Evolutionary conservation across 23 red algal species (phyloP).

Genomic region (Gracilariopsis chorda): DNA sequence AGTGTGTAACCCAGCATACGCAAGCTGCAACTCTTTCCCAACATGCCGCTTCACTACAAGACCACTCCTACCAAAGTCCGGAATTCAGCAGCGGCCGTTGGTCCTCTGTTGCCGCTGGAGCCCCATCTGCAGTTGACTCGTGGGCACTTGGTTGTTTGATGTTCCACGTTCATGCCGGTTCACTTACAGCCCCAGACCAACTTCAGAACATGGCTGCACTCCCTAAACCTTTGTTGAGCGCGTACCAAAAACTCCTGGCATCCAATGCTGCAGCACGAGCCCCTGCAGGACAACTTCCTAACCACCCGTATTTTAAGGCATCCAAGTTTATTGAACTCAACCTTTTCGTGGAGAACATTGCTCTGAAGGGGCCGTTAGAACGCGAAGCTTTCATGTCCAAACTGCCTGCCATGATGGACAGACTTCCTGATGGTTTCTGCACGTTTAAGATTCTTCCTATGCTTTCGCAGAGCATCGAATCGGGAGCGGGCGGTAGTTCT

Average conservation of each 20-base stretch:
- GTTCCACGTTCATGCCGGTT: constrained; percentile 79
- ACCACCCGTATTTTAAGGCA: constrained; percentile 65
- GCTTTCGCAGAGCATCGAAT: constrained; percentile 63
- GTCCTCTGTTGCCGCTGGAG: constrained; percentile 39
- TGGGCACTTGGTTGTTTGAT: constrained; percentile 98
- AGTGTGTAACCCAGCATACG: constrained; percentile 67
- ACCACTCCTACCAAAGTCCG: constrained; percentile 64
- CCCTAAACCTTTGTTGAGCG: constrained; percentile 69
- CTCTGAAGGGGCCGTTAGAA: constrained; percentile 80
- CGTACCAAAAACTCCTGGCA: constrained; percentile 88
- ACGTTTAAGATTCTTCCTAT: constrained; percentile 85
- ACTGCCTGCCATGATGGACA: constrained; percentile 58
- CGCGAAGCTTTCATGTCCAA: constrained; percentile 73
- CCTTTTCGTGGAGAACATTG: constrained; percentile 90
- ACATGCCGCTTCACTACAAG: constrained; percentile 53
- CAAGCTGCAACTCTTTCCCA: constrained; percentile 27
- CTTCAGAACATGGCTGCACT: constrained; percentile 62
- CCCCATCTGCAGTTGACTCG: constrained; percentile 76
- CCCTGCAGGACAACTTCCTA: constrained; percentile 41
- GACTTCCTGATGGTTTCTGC: constrained; percentile 81
- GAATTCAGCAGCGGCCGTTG: constrained; percentile 63
- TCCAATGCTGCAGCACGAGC: constrained; percentile 66
- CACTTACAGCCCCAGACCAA: constrained; percentile 69
- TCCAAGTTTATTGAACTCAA: constrained; percentile 83
- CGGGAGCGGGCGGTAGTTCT: constrained; percentile 40